These are phyloP conservation scores for Lathyrus oleraceus DNA, from an alignment of 306 rosid species.

Conservation along the genomic window DNA sequence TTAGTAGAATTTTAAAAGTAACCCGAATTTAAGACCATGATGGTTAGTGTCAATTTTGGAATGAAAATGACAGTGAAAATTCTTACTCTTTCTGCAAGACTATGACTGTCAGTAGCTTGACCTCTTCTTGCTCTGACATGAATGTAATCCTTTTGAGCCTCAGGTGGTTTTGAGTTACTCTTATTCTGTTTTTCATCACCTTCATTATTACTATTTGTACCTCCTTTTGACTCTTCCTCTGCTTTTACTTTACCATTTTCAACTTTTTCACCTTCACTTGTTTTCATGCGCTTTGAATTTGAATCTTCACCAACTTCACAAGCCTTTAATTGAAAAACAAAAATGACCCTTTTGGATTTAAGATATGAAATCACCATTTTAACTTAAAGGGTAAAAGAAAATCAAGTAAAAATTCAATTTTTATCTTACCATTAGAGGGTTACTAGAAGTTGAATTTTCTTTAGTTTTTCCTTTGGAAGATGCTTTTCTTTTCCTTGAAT, in stretches of 20 bases:
- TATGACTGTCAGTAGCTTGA: constrained; percentile 98
- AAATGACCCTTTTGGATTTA: constrained; percentile 13
- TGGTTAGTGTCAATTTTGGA: background rate
- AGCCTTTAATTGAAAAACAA: constrained; percentile 42
- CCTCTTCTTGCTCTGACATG: constrained; percentile 99
- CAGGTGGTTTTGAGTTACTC: constrained; percentile 61
- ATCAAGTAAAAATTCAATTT: constrained; percentile 1
- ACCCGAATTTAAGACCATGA: background rate
- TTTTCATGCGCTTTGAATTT: constrained; percentile 61
- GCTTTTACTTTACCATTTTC: constrained; percentile 48
- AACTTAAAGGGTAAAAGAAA: constrained; percentile 19
- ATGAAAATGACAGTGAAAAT: constrained; percentile 1
- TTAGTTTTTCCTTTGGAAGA: constrained; percentile 64
- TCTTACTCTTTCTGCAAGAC: constrained; percentile 97
- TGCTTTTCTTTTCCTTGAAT: constrained; percentile 77
- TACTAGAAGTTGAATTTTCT: constrained; percentile 45
- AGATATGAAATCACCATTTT: background rate
- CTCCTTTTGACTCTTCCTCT: constrained; percentile 62
- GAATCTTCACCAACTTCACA: constrained; percentile 50
- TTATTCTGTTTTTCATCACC: constrained; percentile 60
- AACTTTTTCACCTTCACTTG: constrained; percentile 49
- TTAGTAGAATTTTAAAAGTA: background rate
- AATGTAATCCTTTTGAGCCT: constrained; percentile 86
- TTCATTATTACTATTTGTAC: constrained; percentile 38
- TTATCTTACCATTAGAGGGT: constrained; percentile 48